Evolutionary conservation across 257 asterid species (phyloP), one percentile per base, ranked within the genome.

Genomic region (Vinca minor): DNA sequence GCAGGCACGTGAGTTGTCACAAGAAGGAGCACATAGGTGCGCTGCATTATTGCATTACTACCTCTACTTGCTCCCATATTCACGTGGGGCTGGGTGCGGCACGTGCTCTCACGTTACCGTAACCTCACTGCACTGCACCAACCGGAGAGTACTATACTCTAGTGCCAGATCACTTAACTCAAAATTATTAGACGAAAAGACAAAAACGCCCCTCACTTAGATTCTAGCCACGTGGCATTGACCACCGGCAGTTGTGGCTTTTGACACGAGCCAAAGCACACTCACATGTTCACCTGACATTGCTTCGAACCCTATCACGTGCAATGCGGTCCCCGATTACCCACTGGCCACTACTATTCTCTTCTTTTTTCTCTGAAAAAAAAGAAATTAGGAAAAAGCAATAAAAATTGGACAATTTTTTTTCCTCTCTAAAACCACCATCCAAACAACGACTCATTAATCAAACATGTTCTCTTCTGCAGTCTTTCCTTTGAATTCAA

Each of bases 91-190:
- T 4, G 1, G 0, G 42, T 60, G 20, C 10, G 69, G 77, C 82
- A 80, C 79, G 82, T 78, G 83, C 78, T 57, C 39, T 69, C 79
- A 77, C 79, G 86, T 78, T 73, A 68, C 59, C 13, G 60, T 50
- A 73, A 60, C 74, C 63, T 60, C 12, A 41, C 11, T 10, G 45
- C 12, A 41, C 11, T 10, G 45, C 47, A 26, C 34, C 11, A 29
- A 3, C 18, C 13, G 21, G 4, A 10, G 9, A 31, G 39, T 46
- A 11, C 9, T 42, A n/a, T n/a, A 29, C 7, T 48, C 38, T 34
- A 34, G 4, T 2, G 7, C 38, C 7, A 3, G 7, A 3, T 34
- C 38, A 34, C 38, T 34, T n/a, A n/a, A n/a, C n/a, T n/a, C n/a
- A n/a, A n/a, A 7, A 34, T 34, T 34, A 34, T 7, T 34, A 34